Percentiles rank a stretch among this genome's conserved stretches.
Conservation (phyloP, 2,329 filamentous ascomycete species). For the Verticillium zaregamsianum region DNA sequence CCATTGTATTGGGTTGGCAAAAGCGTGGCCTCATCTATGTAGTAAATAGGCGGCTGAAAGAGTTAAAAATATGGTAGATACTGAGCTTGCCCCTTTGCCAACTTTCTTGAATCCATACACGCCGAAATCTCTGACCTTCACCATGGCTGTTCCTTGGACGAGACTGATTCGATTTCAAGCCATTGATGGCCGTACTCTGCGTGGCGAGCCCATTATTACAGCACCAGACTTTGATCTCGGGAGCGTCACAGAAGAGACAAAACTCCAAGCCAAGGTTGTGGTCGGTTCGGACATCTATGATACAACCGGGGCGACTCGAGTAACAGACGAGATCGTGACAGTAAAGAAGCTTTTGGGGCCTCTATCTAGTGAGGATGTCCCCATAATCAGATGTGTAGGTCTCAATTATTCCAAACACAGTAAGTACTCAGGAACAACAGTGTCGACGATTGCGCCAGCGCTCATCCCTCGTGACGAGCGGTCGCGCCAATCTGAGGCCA, state of each 20-base stretch:
- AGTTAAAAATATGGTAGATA: too few species aligned
- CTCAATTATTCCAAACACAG: constrained; percentile 58
- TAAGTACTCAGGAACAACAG: constrained; percentile 19
- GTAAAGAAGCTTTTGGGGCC: constrained; percentile 52
- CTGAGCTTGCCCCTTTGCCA: too few species aligned
- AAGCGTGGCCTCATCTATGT: too few species aligned
- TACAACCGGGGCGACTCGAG: constrained; percentile 36
- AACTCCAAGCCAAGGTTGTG: constrained; percentile 48
- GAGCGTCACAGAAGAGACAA: constrained; percentile 37
- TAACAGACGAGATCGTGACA: constrained; percentile 49
- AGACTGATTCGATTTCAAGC: constrained; percentile 51
- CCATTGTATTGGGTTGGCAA: too few species aligned
- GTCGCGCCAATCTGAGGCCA: too few species aligned
- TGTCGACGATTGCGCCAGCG: too few species aligned
- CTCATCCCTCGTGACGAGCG: too few species aligned
- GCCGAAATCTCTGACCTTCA: neutral
- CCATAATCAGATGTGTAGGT: constrained; percentile 54
- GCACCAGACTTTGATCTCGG: constrained; percentile 43
- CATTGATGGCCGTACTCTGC: constrained; percentile 43
- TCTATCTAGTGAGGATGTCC: constrained; percentile 43
- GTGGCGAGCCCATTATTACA: constrained; percentile 48
- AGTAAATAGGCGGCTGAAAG: too few species aligned
- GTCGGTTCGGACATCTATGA: constrained; percentile 45
- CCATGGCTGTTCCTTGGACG: constrained; percentile 38
- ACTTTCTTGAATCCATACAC: too few species aligned